Percentiles rank a stretch among this genome's conserved stretches.
phyloP scores from a whole-genome alignment of 345 rosid genomes.

The Lepidium didymum region DNA sequence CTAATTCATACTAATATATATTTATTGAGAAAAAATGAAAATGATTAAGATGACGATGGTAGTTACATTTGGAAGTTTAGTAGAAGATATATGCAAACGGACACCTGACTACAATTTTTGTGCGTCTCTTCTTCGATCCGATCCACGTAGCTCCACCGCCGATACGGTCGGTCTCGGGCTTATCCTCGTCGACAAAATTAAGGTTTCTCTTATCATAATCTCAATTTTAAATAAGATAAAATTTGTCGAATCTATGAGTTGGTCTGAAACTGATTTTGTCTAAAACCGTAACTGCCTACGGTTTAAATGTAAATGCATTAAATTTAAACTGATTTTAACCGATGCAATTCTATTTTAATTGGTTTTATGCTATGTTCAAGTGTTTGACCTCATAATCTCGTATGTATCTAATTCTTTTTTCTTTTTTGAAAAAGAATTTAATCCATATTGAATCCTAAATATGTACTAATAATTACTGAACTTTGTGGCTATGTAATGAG shows the following conservation, averaged over 20 bases:
- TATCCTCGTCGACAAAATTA: constrained; percentile 25
- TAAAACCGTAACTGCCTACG: not conserved
- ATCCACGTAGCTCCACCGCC: constrained; percentile 32
- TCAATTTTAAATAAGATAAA: not conserved
- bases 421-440: no score
- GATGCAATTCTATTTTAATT: no score
- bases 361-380: no score
- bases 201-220: not conserved
- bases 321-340: no score
- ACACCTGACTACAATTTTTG: constrained; percentile 30
- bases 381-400: no score
- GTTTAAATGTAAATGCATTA: not conserved
- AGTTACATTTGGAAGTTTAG: not conserved
- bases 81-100: constrained; percentile 27
- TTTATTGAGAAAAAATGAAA: not conserved
- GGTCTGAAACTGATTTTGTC: not conserved
- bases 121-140: constrained; percentile 19
- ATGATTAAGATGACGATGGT: not conserved
- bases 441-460: no score
- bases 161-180: constrained; percentile 25
- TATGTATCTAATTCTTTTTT: no score
- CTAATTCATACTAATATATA: not conserved
- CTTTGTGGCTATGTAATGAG: no score
- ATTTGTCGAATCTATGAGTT: not conserved
- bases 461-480: no score